Base-by-base conservation (phyloP, 2,329 filamentous ascomycete genomes). In the Pseudocercospora ulei region DNA sequence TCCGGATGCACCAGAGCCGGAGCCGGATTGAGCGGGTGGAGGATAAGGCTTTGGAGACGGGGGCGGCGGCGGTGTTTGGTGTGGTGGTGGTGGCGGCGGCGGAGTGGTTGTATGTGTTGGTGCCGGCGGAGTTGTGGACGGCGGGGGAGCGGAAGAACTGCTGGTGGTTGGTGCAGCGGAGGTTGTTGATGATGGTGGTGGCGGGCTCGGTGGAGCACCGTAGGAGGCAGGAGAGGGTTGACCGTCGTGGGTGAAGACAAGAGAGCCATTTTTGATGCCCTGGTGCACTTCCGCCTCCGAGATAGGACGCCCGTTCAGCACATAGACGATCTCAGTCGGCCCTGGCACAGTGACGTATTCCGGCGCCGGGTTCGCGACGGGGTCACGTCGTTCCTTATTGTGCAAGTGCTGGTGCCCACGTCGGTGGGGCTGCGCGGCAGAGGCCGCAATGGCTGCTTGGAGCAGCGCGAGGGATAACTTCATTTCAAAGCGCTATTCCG, bases 301-400 rank as follows among this genome's bases (percentile, higher is more conserved):
- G 51, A 93, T 71, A 20, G 65, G 47, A 55, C 76, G 53, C 44
- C 78, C 80, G 44, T 80, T 74, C 38, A 87, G 66, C 58, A 80
- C 71, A 64, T 87, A 95, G 40, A 80, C 72, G 39, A 78, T 75
- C 51, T 78, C 72, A 35, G 75, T 78, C 19, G 78, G 71, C 26
- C 71, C 74, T 25, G 71, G 66, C 35, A 78, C 70, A 38, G 72
- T 69, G 38, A 75, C 71, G 40, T 49, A 44, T 25, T 69, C 56
- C 22, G 72, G 66, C 35, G 69, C 61, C 13, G 46, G 37, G 8
- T 46, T 23, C 19, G 63, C 62, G 44, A 49, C 52, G 3, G 66
- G 63, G 22, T 65, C 63, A 43, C 72, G 68, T 63, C 72, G 75
- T 47, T 66, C 71, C 52, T 67, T 69, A 11, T 26, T 26, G 58